A percentile compares a stretch with the other conserved stretches of the same genome.
These are phyloP conservation scores for Aureoboletus auriporus DNA, from an alignment of 768 basidiomycete genomes.

Conservation along the genomic window DNA sequence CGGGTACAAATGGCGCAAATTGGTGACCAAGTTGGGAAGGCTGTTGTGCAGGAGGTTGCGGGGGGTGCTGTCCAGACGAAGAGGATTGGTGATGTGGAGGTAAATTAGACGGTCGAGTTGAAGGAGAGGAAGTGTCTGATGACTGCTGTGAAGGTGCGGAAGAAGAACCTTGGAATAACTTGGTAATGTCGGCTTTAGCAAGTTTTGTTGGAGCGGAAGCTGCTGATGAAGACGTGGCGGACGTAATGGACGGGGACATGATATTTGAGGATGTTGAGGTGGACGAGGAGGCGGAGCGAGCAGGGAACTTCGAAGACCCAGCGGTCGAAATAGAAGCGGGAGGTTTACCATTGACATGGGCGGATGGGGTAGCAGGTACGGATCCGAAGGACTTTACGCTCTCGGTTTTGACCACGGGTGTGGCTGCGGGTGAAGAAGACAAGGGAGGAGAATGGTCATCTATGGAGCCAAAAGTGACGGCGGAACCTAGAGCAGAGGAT, in stretches of 20 bases:
- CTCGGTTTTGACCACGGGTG: slow-evolving; percentile 61
- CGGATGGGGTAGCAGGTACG: slow-evolving; percentile 48
- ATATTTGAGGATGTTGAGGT: slow-evolving; percentile 23
- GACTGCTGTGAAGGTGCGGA: slow-evolving; percentile 44
- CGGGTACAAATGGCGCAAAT: slow-evolving; percentile 48
- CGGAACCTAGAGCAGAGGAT: slow-evolving; percentile 42
- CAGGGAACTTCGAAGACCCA: slow-evolving; percentile 32
- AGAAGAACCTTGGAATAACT: slow-evolving; percentile 37
- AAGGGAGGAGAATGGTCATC: slow-evolving; percentile 74
- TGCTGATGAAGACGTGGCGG: slow-evolving; percentile 33
- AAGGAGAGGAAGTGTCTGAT: slow-evolving; percentile 56
- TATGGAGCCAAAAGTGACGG: slow-evolving; percentile 88
- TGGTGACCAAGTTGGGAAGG: slow-evolving; percentile 43
- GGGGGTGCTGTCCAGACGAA: slow-evolving; percentile 34
- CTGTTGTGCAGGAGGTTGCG: slow-evolving; percentile 35
- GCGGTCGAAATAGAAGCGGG: slow-evolving; percentile 42
- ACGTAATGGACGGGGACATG: slow-evolving; percentile 29
- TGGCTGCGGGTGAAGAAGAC: slow-evolving; percentile 76
- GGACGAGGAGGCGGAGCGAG: slow-evolving; percentile 23
- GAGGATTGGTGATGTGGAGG: slow-evolving; percentile 43
- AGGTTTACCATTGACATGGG: slow-evolving; percentile 62
- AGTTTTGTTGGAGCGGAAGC: slow-evolving; percentile 32
- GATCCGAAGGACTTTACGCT: slow-evolving; percentile 81
- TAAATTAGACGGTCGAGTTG: slow-evolving; percentile 48
- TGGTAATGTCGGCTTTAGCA: slow-evolving; percentile 36